A percentile compares a stretch with the other conserved stretches of the same genome.
Evolutionary conservation across 352 stramenopile genomes (phyloP).

Genomic region (Pythium sp.): DNA sequence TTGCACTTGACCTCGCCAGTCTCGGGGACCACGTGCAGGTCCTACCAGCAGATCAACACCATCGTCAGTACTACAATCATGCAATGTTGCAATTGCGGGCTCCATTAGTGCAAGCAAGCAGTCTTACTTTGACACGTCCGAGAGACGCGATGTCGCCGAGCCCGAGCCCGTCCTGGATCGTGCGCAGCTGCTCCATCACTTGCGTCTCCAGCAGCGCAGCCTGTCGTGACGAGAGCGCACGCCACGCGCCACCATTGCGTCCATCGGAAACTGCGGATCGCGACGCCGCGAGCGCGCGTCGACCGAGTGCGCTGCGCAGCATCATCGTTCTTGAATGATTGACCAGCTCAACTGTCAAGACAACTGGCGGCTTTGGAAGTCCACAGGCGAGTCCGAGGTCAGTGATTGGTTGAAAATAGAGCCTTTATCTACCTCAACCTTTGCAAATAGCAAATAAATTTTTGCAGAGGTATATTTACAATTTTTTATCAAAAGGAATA

Average conservation of each 20-base stretch:
- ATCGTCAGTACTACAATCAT: neutral
- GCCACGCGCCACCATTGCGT: conserved; percentile 7
- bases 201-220: conserved; percentile 70
- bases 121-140: conserved; percentile 72
- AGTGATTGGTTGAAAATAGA: conserved; percentile 18
- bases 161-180: conserved; percentile 68
- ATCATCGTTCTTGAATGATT: conserved; percentile 8
- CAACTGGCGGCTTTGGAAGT: conserved; percentile 1
- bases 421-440: neutral
- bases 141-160: conserved; percentile 72
- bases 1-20: conserved; percentile 62
- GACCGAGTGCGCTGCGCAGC: conserved; percentile 23
- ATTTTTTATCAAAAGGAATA: neutral
- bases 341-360: neutral
- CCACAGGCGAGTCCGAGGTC: neutral
- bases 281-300: conserved; percentile 9
- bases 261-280: neutral
- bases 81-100: neutral
- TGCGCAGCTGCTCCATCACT: conserved; percentile 67
- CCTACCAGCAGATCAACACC: conserved; percentile 24
- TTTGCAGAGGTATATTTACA: neutral
- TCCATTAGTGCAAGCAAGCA: neutral
- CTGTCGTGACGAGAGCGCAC: conserved; percentile 61
- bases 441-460: neutral
- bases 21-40: conserved; percentile 46